Evolutionary conservation across 1,284 basidiomycete species (phyloP).

Genomic region (Ustilago crameri): DNA sequence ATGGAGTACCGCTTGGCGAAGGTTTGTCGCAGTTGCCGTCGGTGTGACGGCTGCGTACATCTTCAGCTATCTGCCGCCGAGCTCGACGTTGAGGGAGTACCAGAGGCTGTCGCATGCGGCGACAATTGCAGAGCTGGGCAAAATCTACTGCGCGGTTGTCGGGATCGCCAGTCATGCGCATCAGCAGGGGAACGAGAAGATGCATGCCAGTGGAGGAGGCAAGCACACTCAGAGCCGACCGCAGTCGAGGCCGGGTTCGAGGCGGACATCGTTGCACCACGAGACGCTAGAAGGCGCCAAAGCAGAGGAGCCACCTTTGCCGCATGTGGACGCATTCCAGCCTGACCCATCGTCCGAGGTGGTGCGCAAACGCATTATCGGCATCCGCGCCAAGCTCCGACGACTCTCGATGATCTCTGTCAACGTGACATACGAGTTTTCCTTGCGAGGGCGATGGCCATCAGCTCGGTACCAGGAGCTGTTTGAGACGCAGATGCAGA

Average conservation of each 20-base stretch:
- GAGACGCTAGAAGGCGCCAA: background rate
- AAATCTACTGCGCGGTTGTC: conserved; percentile 69
- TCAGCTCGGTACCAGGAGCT: conserved; percentile 55
- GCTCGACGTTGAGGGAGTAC: conserved; percentile 67
- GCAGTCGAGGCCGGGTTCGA: conserved; percentile 9
- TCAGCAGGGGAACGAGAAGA: conserved; percentile 8
- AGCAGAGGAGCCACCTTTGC: background rate
- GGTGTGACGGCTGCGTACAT: conserved; percentile 65
- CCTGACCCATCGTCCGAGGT: conserved; percentile 31
- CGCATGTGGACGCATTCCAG: no score
- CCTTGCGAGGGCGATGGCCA: conserved; percentile 63
- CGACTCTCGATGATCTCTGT: conserved; percentile 68
- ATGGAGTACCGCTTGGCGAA: conserved; percentile 71
- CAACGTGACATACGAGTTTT: conserved; percentile 68
- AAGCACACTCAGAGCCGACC: background rate
- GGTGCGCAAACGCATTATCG: conserved; percentile 51
- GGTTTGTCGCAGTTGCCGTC: conserved; percentile 68
- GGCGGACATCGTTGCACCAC: conserved; percentile 13
- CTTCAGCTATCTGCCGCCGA: conserved; percentile 67
- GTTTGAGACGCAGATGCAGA: conserved; percentile 49
- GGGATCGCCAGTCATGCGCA: conserved; percentile 61
- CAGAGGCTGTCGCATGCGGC: conserved; percentile 69
- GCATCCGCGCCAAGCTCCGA: conserved; percentile 67
- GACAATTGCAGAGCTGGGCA: conserved; percentile 68
- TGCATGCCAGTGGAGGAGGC: background rate